phyloP scores from a whole-genome alignment of 2,329 filamentous ascomycete genomes.

The Tolypocladium capitatum region DNA sequence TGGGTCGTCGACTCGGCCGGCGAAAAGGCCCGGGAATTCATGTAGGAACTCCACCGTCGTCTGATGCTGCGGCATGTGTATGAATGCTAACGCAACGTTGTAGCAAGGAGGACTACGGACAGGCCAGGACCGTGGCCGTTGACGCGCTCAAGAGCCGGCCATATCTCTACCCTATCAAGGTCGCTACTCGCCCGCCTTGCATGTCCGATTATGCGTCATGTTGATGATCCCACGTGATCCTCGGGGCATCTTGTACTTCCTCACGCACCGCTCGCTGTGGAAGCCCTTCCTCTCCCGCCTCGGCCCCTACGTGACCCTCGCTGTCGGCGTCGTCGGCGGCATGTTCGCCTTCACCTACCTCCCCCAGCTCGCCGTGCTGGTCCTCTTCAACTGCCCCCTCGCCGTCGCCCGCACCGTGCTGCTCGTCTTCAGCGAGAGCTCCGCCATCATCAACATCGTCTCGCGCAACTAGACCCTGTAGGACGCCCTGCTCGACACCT shows the following conservation, averaged over 20 bases:
- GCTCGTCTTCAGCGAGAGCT: conserved; percentile 51
- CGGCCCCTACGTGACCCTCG: conserved; percentile 53
- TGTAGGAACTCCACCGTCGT: conserved; percentile 18
- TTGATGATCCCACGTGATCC: neutral
- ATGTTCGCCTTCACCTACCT: conserved; percentile 86
- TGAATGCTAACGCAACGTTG: neutral
- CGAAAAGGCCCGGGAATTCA: conserved; percentile 34
- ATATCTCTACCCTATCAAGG: conserved; percentile 76
- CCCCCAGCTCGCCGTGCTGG: conserved; percentile 70
- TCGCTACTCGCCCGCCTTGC: conserved; percentile 9
- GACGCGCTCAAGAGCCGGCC: conserved; percentile 64
- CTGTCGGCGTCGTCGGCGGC: conserved; percentile 54
- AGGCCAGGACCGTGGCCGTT: conserved; percentile 47
- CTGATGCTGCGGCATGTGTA: no score
- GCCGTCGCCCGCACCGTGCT: conserved; percentile 61
- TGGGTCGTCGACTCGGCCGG: conserved; percentile 26
- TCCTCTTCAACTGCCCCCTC: conserved; percentile 74
- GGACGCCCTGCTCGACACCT: conserved; percentile 75
- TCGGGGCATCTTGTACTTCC: conserved; percentile 48
- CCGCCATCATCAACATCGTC: conserved; percentile 41
- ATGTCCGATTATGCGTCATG: no score
- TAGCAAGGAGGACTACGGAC: conserved; percentile 58
- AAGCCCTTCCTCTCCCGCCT: conserved; percentile 43
- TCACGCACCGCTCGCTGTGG: conserved; percentile 42
- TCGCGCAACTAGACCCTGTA: conserved; percentile 63